Conservation (phyloP, 768 basidiomycete species). For the Dendrothele bispora region DNA sequence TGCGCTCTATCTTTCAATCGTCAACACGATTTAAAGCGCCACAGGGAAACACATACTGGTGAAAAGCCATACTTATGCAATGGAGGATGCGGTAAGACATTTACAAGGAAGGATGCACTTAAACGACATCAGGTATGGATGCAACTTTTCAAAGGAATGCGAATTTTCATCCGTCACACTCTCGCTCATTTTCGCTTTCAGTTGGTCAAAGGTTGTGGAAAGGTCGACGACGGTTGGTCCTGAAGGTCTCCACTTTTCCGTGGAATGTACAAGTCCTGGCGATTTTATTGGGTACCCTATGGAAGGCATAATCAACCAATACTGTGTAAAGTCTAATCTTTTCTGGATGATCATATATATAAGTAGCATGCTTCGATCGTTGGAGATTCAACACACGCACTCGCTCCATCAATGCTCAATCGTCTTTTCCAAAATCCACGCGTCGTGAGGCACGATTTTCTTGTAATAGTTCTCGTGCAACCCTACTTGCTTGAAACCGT, state of each 20-base stretch:
- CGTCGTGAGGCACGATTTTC: conserved; percentile 80
- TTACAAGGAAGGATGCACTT: conserved; percentile 83
- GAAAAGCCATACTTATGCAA: conserved; percentile 85
- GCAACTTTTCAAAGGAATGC: conserved; percentile 4
- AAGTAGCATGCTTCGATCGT: too few species aligned
- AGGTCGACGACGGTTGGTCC: conserved; percentile 55
- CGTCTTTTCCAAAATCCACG: conserved; percentile 80
- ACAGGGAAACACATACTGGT: conserved; percentile 82
- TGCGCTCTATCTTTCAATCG: conserved; percentile 84
- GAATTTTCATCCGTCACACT: conserved; percentile 10
- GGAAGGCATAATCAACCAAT: too few species aligned
- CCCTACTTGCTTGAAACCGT: conserved; percentile 73
- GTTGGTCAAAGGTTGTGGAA: conserved; percentile 81
- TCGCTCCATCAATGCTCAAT: conserved; percentile 17
- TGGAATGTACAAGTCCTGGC: too few species aligned
- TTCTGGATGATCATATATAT: too few species aligned
- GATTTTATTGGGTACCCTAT: too few species aligned
- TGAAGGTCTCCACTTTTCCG: too few species aligned
- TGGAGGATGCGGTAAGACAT: conserved; percentile 83
- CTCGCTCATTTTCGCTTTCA: conserved; percentile 34
- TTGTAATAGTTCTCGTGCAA: conserved; percentile 83
- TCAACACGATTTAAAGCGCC: conserved; percentile 83
- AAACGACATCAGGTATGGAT: conserved; percentile 77
- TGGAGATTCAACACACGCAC: too few species aligned
- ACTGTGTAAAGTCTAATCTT: too few species aligned